Conservation (phyloP, 179 eudicot species). For the Spergularia azorica region DNA sequence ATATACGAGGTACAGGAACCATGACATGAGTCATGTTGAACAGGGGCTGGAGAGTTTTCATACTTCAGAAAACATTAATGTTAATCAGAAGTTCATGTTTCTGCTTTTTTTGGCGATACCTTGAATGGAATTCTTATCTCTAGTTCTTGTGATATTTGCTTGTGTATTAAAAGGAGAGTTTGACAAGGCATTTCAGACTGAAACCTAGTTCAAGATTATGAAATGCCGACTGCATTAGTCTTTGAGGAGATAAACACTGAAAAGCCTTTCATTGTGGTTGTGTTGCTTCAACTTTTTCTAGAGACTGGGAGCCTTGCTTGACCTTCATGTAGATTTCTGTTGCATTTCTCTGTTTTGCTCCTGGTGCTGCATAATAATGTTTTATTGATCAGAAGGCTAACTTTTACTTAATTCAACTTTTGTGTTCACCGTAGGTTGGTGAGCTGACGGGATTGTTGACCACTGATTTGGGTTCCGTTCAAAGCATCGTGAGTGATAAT, state of each 20-base stretch:
- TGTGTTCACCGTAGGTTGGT: slow-evolving; percentile 65
- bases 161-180: background rate
- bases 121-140: slow-evolving; percentile 11
- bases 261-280: background rate
- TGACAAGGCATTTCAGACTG: background rate
- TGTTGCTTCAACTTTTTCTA: background rate
- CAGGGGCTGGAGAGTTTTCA: background rate
- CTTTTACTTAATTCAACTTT: background rate
- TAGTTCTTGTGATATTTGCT: background rate
- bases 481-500: slow-evolving; percentile 81
- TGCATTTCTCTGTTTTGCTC: background rate
- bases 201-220: background rate
- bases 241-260: background rate
- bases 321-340: background rate
- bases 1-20: background rate
- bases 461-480: slow-evolving; percentile 91
- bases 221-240: slow-evolving; percentile 4
- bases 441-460: slow-evolving; percentile 92
- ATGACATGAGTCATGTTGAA: slow-evolving; percentile 2
- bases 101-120: background rate
- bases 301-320: background rate
- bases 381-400: background rate
- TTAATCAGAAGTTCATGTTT: background rate
- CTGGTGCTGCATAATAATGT: slow-evolving; percentile 8
- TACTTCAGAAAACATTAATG: background rate